Evolutionary conservation across 1,284 basidiomycete genomes (phyloP).

Genomic region (Afroboletus lepidellus): DNA sequence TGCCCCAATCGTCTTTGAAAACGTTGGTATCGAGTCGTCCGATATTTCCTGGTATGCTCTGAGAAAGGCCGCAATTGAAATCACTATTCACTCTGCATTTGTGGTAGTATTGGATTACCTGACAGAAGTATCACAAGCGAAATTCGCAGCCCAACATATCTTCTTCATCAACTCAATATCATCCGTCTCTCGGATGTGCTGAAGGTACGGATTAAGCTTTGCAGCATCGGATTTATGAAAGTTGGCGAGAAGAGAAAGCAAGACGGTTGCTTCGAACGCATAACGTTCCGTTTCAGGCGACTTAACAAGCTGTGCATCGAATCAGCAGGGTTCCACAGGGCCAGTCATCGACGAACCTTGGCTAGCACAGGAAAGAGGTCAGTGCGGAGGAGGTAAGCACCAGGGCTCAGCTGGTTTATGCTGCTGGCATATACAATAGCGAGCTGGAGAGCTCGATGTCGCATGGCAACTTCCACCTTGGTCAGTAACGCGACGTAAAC

Average conservation of each 20-base stretch:
- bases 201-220: constrained; percentile 62
- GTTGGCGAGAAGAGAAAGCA: constrained; percentile 59
- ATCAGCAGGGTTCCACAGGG: neutral
- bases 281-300: constrained; percentile 51
- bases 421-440: constrained; percentile 56
- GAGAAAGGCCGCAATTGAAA: neutral
- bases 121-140: constrained; percentile 48
- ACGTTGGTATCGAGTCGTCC: constrained; percentile 50
- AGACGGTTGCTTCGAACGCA: constrained; percentile 56
- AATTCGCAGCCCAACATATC: constrained; percentile 55
- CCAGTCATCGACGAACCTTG: constrained; percentile 36
- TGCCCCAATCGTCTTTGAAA: constrained; percentile 48
- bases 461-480: constrained; percentile 40
- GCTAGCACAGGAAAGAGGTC: constrained; percentile 57
- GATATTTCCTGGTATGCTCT: constrained; percentile 57
- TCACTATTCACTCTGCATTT: neutral
- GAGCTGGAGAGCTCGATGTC: constrained; percentile 55
- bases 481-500: constrained; percentile 2
- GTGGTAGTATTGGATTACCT: constrained; percentile 37
- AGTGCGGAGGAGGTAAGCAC: constrained; percentile 62
- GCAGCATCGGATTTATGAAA: constrained; percentile 69
- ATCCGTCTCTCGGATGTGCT: constrained; percentile 44
- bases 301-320: constrained; percentile 46
- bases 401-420: constrained; percentile 60
- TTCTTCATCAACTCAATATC: constrained; percentile 53